Conservation (phyloP, 345 rosid species). For the Microcos paniculata region DNA sequence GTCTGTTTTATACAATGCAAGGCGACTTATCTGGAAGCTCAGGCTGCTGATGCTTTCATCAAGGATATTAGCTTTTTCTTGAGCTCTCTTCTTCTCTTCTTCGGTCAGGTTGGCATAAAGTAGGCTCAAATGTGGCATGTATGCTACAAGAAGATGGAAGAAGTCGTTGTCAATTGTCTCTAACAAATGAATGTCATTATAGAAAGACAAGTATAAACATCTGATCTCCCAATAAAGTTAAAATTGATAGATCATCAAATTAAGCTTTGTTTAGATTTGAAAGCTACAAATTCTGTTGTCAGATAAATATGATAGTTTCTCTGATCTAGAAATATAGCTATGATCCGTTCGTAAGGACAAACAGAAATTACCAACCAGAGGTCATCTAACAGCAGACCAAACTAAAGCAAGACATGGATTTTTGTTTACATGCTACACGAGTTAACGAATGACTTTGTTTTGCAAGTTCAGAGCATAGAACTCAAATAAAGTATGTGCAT, state of each 20-base stretch:
- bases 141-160: conserved; percentile 42
- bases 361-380: background rate
- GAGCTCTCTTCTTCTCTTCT: conserved; percentile 73
- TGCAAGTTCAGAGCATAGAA: background rate
- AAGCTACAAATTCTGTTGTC: background rate
- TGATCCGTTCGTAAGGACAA: background rate
- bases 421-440: background rate
- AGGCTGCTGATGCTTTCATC: conserved; percentile 48
- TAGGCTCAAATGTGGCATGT: conserved; percentile 90
- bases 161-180: background rate
- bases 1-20: conserved; percentile 65
- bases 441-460: background rate
- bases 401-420: conserved; percentile 1
- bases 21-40: conserved; percentile 54
- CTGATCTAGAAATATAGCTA: background rate
- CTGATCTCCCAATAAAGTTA: background rate
- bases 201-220: background rate
- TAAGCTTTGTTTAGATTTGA: background rate
- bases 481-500: background rate
- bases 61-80: conserved; percentile 53
- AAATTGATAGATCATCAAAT: background rate
- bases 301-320: background rate
- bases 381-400: background rate
- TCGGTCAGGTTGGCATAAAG: conserved; percentile 69
- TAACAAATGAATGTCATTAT: background rate